Conservation (phyloP, 176 grass and related monocot species). For the Musa troglodytarum region DNA sequence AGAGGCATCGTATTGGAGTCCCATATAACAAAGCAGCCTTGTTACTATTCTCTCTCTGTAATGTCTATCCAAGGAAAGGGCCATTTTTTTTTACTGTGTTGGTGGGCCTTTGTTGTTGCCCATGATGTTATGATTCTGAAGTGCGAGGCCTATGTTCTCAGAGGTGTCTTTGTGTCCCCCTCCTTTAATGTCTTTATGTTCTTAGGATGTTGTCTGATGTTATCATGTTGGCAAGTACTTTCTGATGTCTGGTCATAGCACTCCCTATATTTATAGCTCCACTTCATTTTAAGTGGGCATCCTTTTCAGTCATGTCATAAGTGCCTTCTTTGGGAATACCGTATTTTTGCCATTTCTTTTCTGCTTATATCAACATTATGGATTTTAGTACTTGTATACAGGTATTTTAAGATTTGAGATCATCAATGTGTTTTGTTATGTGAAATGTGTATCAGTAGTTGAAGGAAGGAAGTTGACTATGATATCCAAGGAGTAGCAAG, state of each 20-base stretch:
- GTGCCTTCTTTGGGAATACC: not conserved
- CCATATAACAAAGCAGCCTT: conserved; percentile 21
- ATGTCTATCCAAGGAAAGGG: conserved; percentile 30
- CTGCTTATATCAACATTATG: too few species aligned
- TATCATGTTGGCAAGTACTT: conserved; percentile 27
- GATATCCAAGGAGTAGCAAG: not conserved
- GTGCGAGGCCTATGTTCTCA: conserved; percentile 21
- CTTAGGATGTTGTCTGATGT: conserved; percentile 12
- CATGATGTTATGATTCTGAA: conserved; percentile 22
- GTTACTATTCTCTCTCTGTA: conserved; percentile 14
- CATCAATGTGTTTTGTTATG: too few species aligned
- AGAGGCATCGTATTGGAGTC: not conserved
- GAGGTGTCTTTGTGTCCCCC: conserved; percentile 7
- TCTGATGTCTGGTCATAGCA: not conserved
- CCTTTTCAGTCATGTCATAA: not conserved
- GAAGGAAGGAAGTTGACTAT: too few species aligned
- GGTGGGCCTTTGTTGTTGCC: conserved; percentile 31
- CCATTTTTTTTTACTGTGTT: conserved; percentile 38
- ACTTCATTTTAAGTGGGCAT: conserved; percentile 20
- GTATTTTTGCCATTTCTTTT: not conserved
- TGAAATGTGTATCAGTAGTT: too few species aligned
- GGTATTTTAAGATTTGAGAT: too few species aligned
- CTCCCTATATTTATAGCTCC: conserved; percentile 10
- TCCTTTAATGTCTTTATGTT: conserved; percentile 8
- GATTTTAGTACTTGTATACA: too few species aligned